phyloP scores from a whole-genome alignment of 1,284 basidiomycete species.

The Apiotrichum siamense region DNA sequence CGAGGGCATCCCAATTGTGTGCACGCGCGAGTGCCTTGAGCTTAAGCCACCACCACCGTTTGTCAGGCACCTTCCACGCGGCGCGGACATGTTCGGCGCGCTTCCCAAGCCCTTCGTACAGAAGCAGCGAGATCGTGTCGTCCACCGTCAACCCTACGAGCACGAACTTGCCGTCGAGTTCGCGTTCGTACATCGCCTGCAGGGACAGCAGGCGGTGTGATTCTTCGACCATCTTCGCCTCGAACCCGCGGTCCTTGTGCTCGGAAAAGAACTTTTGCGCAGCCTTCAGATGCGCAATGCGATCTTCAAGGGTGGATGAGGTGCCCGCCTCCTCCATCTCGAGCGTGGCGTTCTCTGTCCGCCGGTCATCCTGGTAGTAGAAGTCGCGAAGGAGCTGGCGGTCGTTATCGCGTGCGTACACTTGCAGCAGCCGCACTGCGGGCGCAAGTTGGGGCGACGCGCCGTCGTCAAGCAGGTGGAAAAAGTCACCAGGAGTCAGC shows the following conservation, averaged over 20 bases:
- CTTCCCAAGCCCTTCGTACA: conserved; percentile 72
- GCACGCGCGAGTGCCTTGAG: conserved; percentile 70
- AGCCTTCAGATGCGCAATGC: conserved; percentile 65
- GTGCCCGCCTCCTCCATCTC: conserved; percentile 72
- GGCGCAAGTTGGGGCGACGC: conserved; percentile 60
- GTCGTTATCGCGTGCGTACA: conserved; percentile 84
- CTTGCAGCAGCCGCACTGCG: conserved; percentile 71
- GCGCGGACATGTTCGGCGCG: conserved; percentile 75
- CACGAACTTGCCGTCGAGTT: conserved; percentile 65
- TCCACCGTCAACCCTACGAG: conserved; percentile 77
- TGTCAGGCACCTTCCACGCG: conserved; percentile 88
- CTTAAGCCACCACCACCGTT: conserved; percentile 92
- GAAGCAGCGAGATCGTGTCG: conserved; percentile 68
- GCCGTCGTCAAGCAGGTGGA: conserved; percentile 86
- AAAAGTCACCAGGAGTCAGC: conserved; percentile 84
- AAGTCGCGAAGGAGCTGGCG: conserved; percentile 88
- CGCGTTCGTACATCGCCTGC: conserved; percentile 83
- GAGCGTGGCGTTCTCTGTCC: conserved; percentile 82
- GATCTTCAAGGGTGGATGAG: conserved; percentile 60
- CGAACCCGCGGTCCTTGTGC: conserved; percentile 82
- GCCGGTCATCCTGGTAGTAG: conserved; percentile 94
- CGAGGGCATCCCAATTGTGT: conserved; percentile 76
- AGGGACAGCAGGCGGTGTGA: conserved; percentile 64
- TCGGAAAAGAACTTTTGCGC: conserved; percentile 91
- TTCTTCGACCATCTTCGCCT: conserved; percentile 93